phyloP scores from a whole-genome alignment of 2,329 filamentous ascomycete genomes.

The Drechslerella stenobrocha region DNA sequence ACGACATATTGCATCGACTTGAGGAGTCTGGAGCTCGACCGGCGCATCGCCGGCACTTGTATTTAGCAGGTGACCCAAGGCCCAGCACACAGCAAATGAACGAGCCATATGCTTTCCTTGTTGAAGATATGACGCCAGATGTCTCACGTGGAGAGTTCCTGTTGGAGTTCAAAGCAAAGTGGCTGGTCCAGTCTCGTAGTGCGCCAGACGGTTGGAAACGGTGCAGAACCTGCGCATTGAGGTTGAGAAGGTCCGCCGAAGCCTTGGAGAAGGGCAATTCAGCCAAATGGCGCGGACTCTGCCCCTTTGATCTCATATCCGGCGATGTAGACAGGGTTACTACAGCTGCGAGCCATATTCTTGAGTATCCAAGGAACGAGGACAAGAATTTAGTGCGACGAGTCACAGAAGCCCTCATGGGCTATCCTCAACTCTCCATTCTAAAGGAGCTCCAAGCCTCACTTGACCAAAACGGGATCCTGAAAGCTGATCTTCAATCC shows the following conservation, averaged over 20 bases:
- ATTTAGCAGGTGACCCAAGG: constrained; percentile 61
- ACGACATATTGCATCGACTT: constrained; percentile 61
- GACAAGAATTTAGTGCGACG: constrained; percentile 29
- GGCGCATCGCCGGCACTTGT: constrained; percentile 60
- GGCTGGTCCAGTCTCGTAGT: constrained; percentile 74
- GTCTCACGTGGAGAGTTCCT: constrained; percentile 55
- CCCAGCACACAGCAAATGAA: constrained; percentile 49
- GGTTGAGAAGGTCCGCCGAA: constrained; percentile 51
- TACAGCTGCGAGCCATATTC: constrained; percentile 55
- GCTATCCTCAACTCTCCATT: constrained; percentile 53
- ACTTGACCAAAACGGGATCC: constrained; percentile 53
- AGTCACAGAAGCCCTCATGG: constrained; percentile 47
- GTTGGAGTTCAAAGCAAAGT: constrained; percentile 82
- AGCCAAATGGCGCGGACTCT: constrained; percentile 59
- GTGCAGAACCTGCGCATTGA: constrained; percentile 72
- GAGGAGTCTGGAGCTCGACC: constrained; percentile 58
- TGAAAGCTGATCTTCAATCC: constrained; percentile 54
- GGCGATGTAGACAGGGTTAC: constrained; percentile 58
- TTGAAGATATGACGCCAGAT: constrained; percentile 71
- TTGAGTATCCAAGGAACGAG: constrained; percentile 44
- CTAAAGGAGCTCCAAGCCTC: constrained; percentile 53
- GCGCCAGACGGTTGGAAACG: constrained; percentile 66
- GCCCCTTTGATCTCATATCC: constrained; percentile 68
- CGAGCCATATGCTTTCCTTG: constrained; percentile 64
- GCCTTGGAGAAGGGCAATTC: constrained; percentile 42